phyloP scores from a whole-genome alignment of 139 green algal genomes.

The Chloropicon primus region DNA sequence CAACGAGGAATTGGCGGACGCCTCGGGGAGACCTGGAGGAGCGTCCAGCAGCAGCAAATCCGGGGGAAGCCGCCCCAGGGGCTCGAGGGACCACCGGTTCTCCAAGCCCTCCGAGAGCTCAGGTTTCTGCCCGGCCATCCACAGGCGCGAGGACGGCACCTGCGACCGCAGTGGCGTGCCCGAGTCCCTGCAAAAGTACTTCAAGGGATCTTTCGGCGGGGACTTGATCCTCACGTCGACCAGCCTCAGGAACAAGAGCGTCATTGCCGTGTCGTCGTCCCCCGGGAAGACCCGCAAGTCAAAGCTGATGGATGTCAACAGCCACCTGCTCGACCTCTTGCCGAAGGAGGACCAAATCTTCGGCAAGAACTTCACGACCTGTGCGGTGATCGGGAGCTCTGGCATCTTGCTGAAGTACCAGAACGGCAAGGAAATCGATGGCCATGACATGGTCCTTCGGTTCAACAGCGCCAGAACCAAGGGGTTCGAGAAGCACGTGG shows the following conservation, averaged over 20 bases:
- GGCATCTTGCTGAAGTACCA: neutral
- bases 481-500: constrained; percentile 11
- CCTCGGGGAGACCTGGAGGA: neutral
- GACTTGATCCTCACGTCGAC: neutral
- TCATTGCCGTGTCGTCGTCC: neutral
- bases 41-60: neutral
- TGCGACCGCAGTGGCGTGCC: neutral
- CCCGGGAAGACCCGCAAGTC: neutral
- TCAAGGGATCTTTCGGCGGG: neutral
- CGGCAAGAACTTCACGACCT: neutral
- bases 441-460: constrained; percentile 4
- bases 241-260: neutral
- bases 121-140: neutral
- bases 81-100: neutral
- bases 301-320: neutral
- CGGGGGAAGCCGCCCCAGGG: neutral
- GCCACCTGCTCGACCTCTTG: neutral
- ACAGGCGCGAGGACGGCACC: neutral
- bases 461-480: constrained; percentile 9
- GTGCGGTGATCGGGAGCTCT: constrained; percentile 2
- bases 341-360: neutral
- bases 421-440: constrained; percentile 6
- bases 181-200: neutral
- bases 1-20: too few species aligned
- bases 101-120: neutral